Conservation (phyloP, 352 stramenopile genomes). For the Pythium periplocum region DNA sequence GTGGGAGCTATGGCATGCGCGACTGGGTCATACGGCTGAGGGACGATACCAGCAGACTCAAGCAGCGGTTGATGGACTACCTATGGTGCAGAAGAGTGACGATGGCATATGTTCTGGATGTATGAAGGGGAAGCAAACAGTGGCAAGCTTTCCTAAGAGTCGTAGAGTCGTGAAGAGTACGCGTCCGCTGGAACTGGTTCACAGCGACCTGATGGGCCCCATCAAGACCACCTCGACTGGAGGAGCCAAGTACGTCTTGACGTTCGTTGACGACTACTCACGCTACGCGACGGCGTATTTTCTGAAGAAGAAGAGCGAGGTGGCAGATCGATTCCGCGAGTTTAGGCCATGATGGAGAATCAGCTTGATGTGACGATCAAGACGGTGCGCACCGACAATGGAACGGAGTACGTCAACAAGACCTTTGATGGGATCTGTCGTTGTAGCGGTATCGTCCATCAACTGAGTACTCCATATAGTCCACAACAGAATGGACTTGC, state of each 20-base stretch:
- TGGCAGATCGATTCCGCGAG: background rate
- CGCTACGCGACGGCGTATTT: background rate
- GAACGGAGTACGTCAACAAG: background rate
- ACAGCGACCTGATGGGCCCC: background rate
- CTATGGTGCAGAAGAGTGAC: background rate
- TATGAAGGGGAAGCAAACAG: background rate
- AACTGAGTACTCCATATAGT: background rate
- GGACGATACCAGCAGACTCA: background rate
- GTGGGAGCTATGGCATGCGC: slow-evolving; percentile 10
- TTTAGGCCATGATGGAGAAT: background rate
- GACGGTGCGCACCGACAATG: background rate
- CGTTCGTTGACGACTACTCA: background rate
- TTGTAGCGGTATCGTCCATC: background rate
- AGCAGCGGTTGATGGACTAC: background rate
- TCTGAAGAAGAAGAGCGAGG: background rate
- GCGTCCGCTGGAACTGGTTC: background rate
- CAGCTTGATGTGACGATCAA: background rate
- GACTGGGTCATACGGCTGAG: background rate
- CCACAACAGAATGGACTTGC: slow-evolving; percentile 2
- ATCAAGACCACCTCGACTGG: background rate
- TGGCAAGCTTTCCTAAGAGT: background rate
- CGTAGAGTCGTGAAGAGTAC: background rate
- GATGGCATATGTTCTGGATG: background rate
- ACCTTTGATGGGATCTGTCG: background rate
- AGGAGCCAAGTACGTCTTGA: background rate